Percentiles rank a stretch among this genome's conserved stretches.
Conservation (phyloP, 83 land plant species). For the Thuja plicata region DNA sequence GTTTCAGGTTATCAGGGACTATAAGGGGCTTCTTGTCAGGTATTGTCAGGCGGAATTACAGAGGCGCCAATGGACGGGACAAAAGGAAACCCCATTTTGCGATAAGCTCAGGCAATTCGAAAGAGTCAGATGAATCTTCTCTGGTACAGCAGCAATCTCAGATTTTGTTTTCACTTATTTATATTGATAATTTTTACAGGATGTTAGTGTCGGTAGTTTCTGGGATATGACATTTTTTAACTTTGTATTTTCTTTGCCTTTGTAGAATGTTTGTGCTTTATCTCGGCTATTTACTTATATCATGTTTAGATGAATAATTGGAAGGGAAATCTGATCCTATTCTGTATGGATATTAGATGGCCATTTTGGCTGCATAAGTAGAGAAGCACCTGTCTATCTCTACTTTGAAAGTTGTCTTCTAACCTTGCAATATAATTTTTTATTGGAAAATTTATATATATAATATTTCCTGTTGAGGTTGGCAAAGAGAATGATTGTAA, state of each 20-base stretch:
- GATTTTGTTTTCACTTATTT: background rate
- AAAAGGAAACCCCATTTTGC: constrained; percentile 69
- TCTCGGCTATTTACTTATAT: background rate
- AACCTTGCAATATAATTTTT: background rate
- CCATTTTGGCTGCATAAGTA: constrained; percentile 6
- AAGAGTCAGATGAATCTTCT: constrained; percentile 5
- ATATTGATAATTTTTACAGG: background rate
- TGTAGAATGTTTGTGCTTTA: background rate
- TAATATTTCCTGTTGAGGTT: background rate
- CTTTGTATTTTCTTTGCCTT: background rate
- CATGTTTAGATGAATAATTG: constrained; percentile 1
- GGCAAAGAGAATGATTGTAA: background rate
- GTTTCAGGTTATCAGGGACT: constrained; percentile 57
- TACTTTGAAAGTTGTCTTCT: background rate
- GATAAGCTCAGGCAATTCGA: constrained; percentile 51
- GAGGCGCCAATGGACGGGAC: constrained; percentile 63
- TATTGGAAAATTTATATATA: background rate
- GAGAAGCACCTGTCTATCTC: background rate
- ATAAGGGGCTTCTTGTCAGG: constrained; percentile 51
- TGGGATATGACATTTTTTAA: background rate
- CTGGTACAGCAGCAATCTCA: constrained; percentile 1
- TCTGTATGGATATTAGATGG: background rate
- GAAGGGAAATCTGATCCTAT: background rate
- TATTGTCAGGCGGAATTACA: constrained; percentile 77
- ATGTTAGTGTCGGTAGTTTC: background rate